phyloP scores from a whole-genome alignment of 441 rosid genomes.

The Dalechampia spathulata region DNA sequence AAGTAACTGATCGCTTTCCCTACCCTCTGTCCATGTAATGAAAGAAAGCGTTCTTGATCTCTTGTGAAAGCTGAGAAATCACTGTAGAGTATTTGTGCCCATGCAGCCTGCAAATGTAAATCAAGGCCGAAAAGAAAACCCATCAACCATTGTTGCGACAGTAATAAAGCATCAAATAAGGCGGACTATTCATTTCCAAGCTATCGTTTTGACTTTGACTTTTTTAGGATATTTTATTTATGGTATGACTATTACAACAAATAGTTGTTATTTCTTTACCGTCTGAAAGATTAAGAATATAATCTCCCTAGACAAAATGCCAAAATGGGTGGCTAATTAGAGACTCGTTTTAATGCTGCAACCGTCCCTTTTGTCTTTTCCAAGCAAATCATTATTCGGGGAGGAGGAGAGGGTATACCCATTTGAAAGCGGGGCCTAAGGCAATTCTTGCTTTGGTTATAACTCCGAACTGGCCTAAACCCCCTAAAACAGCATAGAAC shows the following conservation, averaged over 20 bases:
- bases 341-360: no score
- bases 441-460: slow-evolving; percentile 83
- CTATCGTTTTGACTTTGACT: no score
- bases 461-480: slow-evolving; percentile 89
- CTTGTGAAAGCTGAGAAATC: slow-evolving; percentile 55
- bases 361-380: background rate
- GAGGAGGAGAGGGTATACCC: slow-evolving; percentile 30
- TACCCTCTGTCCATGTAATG: slow-evolving; percentile 35
- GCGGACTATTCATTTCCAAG: no score
- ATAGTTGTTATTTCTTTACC: no score
- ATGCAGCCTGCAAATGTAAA: slow-evolving; percentile 42
- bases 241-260: no score
- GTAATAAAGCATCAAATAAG: no score
- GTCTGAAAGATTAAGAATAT: no score
- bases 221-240: no score
- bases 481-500: slow-evolving; percentile 71
- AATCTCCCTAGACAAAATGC: no score
- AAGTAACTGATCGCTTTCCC: slow-evolving; percentile 39
- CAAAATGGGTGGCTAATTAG: no score
- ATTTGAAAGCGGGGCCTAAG: slow-evolving; percentile 46
- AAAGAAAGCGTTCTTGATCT: slow-evolving; percentile 67
- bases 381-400: background rate
- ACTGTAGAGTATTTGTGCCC: slow-evolving; percentile 65
- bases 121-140: no score
- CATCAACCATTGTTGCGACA: no score